Conservation (phyloP, 257 asterid species). For the Primulina huaijiensis region DNA sequence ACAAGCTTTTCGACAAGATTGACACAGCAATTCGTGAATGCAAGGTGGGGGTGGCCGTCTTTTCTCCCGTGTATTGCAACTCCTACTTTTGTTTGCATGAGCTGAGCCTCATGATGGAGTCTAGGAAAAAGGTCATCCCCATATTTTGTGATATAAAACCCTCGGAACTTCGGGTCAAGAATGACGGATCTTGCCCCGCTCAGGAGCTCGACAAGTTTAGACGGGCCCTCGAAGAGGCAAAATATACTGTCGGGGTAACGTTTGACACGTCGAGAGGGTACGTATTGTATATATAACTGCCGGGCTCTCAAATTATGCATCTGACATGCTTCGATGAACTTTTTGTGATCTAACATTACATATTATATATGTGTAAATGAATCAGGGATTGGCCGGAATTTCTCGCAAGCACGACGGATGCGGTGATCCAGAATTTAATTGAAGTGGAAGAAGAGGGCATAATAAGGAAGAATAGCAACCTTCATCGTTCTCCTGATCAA, state of each 20-base stretch:
- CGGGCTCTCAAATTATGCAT: neutral
- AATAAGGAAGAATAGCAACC: neutral
- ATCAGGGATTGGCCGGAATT: constrained; percentile 79
- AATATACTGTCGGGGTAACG: constrained; percentile 68
- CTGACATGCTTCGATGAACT: neutral
- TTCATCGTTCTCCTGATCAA: neutral
- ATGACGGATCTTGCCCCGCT: constrained; percentile 33
- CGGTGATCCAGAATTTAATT: constrained; percentile 66
- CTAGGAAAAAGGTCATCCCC: constrained; percentile 52
- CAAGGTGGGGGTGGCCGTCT: constrained; percentile 65
- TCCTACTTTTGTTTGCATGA: constrained; percentile 76
- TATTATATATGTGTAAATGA: neutral
- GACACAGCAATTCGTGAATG: constrained; percentile 50
- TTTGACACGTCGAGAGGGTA: constrained; percentile 70
- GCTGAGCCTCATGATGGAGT: constrained; percentile 58
- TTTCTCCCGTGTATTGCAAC: constrained; percentile 74
- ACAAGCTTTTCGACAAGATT: constrained; percentile 62
- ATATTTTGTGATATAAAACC: constrained; percentile 74
- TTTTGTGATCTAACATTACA: neutral
- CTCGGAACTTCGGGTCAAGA: constrained; percentile 62
- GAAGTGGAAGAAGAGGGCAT: constrained; percentile 56
- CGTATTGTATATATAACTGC: neutral
- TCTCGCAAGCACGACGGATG: constrained; percentile 55
- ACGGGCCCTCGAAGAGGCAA: constrained; percentile 70
- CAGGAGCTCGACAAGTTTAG: constrained; percentile 43